Evolutionary conservation across 495 filamentous ascomycete genomes (phyloP), one percentile per base, ranked within the genome.

Genomic region (Aspergillus baeticus): DNA sequence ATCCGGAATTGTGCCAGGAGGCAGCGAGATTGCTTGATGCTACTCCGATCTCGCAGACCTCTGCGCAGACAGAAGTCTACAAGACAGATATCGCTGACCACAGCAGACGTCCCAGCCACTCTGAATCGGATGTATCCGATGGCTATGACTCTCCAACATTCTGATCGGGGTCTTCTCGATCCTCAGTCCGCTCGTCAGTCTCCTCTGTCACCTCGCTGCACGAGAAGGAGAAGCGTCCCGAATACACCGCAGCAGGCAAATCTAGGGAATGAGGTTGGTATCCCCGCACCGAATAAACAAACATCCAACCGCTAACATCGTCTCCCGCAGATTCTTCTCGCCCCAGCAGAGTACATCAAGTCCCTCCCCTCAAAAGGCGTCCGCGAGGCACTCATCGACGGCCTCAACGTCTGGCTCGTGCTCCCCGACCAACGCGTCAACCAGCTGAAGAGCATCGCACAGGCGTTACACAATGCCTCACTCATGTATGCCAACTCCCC

Each of bases 321-420:
- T n/a, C 10, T 26, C n/a, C n/a, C n/a, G n/a, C n/a, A 59, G 57
- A 23, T 44, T n/a, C 44, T 59, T 2, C 43, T 54, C 18, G 43
- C 34, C 11, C 57, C 57, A 17, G 50, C 57, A n/a, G 57, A 59
- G 15, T 59, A 59, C 37, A 54, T 59, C 51, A 18, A 33, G 13
- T 54, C 53, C 8, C 58, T 68, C 15, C 65, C 65, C 6, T 68
- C 65, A 8, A 68, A 68, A 26, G 58, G 58, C 6, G 45, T 65
- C 18, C 57, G 62, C 7, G 63, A 61, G 22, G 48, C 39, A 1
- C 54, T 62, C 5, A 59, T 66, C 29, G 65, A 67, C 41, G 58
- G 58, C 0, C 42, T 67, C 31, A 61, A 61, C 21, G 49, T 62
- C 1, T 68, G 64, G 65, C 49, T 61, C 13, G 39, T 42, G 0